Evolutionary conservation across 2,329 filamentous ascomycete species (phyloP).

Genomic region (Ophiostoma ips): DNA sequence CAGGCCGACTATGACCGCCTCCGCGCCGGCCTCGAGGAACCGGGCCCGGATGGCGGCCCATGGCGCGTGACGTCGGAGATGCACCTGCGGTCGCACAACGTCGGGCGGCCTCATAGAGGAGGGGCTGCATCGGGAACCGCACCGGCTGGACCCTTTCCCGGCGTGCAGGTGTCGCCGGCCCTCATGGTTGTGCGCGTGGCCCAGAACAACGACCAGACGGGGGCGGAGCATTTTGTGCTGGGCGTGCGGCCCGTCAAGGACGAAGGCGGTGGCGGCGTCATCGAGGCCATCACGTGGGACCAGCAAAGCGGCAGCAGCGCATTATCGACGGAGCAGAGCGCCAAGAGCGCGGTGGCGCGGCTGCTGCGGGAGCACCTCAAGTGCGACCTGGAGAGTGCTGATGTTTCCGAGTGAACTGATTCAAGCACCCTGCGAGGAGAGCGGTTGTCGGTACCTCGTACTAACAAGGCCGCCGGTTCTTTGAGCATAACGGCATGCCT

Average conservation of each 20-base stretch:
- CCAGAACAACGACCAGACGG: not conserved
- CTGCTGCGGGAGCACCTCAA: not conserved
- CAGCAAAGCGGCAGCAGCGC: not conserved
- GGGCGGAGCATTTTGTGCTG: not conserved
- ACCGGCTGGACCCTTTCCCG: not conserved
- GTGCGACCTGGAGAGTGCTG: too few species aligned
- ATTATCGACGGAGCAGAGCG: not conserved
- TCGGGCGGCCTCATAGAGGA: not conserved
- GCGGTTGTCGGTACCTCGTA: too few species aligned
- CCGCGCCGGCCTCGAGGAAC: not conserved
- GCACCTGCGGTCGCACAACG: not conserved
- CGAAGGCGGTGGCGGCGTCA: not conserved
- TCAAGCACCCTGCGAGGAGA: too few species aligned
- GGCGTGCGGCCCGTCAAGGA: not conserved
- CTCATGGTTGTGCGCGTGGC: not conserved
- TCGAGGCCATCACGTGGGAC: slow-evolving; percentile 5
- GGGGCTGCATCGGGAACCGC: not conserved
- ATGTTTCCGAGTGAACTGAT: too few species aligned
- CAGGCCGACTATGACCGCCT: not conserved
- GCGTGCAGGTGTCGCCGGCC: not conserved
- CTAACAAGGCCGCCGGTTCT: too few species aligned
- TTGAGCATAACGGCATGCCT: too few species aligned
- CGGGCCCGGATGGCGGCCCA: not conserved
- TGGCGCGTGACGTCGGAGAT: slow-evolving; percentile 1
- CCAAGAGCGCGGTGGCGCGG: slow-evolving; percentile 1